A percentile compares a stretch with the other conserved stretches of the same genome.
Evolutionary conservation across 1,284 basidiomycete species (phyloP).

Genomic region (Phellopilus nigrolimitatus): DNA sequence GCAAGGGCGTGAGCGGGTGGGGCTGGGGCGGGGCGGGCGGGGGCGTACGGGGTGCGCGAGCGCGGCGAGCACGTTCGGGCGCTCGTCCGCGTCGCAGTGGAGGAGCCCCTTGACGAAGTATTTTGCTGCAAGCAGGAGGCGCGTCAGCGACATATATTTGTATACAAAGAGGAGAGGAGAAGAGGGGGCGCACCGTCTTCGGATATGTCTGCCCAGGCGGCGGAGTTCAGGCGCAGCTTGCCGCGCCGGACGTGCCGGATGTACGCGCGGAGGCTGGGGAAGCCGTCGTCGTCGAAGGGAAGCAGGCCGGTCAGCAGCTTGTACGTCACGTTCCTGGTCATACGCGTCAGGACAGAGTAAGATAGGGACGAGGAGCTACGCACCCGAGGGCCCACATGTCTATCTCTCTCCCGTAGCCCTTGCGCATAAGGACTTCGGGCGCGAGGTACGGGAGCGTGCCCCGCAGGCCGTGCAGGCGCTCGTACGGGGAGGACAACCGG

Average conservation of each 20-base stretch:
- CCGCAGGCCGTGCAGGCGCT: constrained; percentile 77
- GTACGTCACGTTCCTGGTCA: constrained; percentile 35
- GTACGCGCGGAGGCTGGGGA: neutral
- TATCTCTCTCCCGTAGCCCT: constrained; percentile 87
- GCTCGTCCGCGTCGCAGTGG: too few species aligned
- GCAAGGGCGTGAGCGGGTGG: too few species aligned
- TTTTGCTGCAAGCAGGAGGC: constrained; percentile 24
- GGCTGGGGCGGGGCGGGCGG: too few species aligned
- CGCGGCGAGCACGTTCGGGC: too few species aligned
- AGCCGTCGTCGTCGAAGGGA: neutral
- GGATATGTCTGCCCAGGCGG: neutral
- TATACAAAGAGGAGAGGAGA: constrained; percentile 78
- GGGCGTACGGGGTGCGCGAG: too few species aligned
- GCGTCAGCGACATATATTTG: constrained; percentile 49
- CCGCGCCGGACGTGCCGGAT: neutral
- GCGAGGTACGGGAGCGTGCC: constrained; percentile 94
- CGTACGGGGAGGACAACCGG: constrained; percentile 72
- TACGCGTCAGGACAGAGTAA: neutral
- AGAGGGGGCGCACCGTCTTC: neutral
- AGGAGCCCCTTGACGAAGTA: constrained; percentile 34
- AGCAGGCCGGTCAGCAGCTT: neutral
- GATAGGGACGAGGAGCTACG: constrained; percentile 25
- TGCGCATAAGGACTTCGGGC: constrained; percentile 82
- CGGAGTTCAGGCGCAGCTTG: neutral
- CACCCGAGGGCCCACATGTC: constrained; percentile 93